Conservation (phyloP, 768 basidiomycete species). For the Lactarius vividus region DNA sequence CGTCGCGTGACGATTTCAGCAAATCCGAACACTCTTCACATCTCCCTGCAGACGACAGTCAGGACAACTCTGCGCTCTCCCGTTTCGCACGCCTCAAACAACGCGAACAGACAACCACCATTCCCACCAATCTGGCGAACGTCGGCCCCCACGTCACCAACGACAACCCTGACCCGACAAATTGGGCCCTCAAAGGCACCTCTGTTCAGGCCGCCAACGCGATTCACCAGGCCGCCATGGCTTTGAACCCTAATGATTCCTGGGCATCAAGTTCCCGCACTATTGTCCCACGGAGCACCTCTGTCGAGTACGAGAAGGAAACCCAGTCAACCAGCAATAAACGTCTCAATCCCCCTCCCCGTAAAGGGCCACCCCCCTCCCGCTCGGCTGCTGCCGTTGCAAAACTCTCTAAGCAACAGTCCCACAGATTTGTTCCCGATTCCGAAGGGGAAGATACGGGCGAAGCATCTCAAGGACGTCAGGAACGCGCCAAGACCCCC, state of each 20-base stretch:
- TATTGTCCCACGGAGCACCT: conserved; percentile 66
- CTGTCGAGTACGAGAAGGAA: conserved; percentile 75
- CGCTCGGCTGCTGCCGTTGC: conserved; percentile 26
- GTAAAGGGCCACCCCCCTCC: conserved; percentile 37
- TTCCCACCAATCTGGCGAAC: conserved; percentile 29
- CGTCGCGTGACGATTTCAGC: conserved; percentile 35
- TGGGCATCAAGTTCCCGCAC: conserved; percentile 60
- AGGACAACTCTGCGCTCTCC: conserved; percentile 41
- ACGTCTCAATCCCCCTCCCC: conserved; percentile 59
- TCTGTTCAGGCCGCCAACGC: conserved; percentile 85
- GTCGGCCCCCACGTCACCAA: conserved; percentile 34
- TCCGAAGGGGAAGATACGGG: conserved; percentile 46
- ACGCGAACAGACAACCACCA: conserved; percentile 37
- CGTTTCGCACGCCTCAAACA: conserved; percentile 49
- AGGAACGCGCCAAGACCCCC: conserved; percentile 63
- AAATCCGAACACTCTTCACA: conserved; percentile 38
- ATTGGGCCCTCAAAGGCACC: conserved; percentile 76
- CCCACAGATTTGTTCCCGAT: conserved; percentile 61
- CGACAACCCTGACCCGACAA: conserved; percentile 56
- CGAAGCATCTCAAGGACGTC: conserved; percentile 42
- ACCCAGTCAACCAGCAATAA: conserved; percentile 52
- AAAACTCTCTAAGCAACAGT: conserved; percentile 53
- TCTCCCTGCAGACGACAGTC: conserved; percentile 40
- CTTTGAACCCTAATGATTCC: conserved; percentile 54
- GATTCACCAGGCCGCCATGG: conserved; percentile 64